Evolutionary conservation across 2,329 filamentous ascomycete species (phyloP).

Genomic region (Purpureocillium lavendulum): DNA sequence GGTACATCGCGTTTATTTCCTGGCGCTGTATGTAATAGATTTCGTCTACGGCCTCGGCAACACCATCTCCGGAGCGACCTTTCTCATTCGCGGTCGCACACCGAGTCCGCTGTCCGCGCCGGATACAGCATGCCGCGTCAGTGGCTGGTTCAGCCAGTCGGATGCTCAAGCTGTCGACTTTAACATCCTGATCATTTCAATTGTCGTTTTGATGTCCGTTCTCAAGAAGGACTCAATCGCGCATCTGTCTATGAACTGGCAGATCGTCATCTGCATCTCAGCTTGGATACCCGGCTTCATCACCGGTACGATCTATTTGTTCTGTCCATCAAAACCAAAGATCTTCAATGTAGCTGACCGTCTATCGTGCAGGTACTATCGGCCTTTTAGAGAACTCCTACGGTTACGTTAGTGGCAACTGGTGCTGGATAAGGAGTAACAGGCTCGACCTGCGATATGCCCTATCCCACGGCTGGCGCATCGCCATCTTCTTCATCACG

Average conservation of each 20-base stretch:
- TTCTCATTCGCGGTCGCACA: conserved; percentile 18
- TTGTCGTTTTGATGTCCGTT: conserved; percentile 32
- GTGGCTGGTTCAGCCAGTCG: conserved; percentile 35
- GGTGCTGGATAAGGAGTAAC: conserved; percentile 33
- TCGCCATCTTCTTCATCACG: conserved; percentile 28
- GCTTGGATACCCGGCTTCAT: conserved; percentile 31
- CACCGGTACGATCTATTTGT: too few relatives aligned
- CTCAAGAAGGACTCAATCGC: conserved; percentile 24
- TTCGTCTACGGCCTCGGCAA: conserved; percentile 34
- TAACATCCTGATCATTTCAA: conserved; percentile 34
- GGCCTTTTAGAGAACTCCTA: conserved; percentile 11
- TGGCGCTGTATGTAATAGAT: conserved; percentile 17
- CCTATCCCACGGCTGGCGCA: conserved; percentile 33
- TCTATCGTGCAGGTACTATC: conserved; percentile 1
- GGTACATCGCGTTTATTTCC: not conserved
- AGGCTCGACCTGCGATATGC: conserved; percentile 26
- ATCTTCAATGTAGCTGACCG: too few relatives aligned
- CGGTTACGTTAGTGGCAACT: conserved; percentile 31
- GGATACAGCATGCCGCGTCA: conserved; percentile 23
- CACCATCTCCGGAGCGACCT: conserved; percentile 28
- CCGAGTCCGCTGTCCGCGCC: conserved; percentile 12
- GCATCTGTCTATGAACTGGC: conserved; percentile 16
- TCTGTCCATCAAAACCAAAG: too few relatives aligned
- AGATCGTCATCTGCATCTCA: conserved; percentile 23
- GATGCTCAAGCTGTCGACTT: conserved; percentile 35